phyloP scores from a whole-genome alignment of 2,329 filamentous ascomycete genomes.

The Ustulina deusta region DNA sequence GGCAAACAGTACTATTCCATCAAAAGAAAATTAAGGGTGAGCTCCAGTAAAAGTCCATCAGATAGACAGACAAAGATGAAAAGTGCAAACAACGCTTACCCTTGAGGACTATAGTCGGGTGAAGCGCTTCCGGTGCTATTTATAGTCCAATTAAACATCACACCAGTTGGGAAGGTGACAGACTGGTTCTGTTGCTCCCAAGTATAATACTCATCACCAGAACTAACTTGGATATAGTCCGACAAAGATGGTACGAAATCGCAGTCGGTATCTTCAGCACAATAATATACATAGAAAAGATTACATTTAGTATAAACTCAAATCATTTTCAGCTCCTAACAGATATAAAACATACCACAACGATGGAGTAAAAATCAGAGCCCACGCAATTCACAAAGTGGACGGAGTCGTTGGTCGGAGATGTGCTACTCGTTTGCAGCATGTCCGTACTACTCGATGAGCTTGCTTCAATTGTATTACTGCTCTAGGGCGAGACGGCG shows the following conservation, averaged over 20 bases:
- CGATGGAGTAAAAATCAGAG: conserved; percentile 5
- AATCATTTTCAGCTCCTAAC: not conserved
- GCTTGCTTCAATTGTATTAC: not conserved
- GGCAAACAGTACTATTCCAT: too few relatives aligned
- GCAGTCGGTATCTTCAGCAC: conserved; percentile 10
- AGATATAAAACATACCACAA: conserved; percentile 16
- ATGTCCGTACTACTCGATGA: conserved; percentile 4
- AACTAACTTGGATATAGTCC: conserved; percentile 9
- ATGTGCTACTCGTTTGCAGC: conserved; percentile 11
- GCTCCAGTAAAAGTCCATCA: not conserved
- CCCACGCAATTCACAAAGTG: conserved; percentile 9
- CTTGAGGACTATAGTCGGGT: conserved; percentile 8
- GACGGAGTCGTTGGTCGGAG: not conserved
- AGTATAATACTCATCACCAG: conserved; percentile 3
- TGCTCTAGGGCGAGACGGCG: not conserved
- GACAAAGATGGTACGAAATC: conserved; percentile 7
- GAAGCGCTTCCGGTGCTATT: conserved; percentile 4
- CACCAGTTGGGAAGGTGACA: conserved; percentile 9
- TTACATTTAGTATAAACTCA: not conserved
- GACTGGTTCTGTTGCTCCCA: conserved; percentile 14
- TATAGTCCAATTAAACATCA: conserved; percentile 13
- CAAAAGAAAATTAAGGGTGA: not conserved
- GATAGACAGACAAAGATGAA: conserved; percentile 3
- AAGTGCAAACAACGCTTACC: conserved; percentile 8
- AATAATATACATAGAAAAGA: conserved; percentile 12